phyloP scores from a whole-genome alignment of 495 filamentous ascomycete genomes.

The Talaromyces ruber region DNA sequence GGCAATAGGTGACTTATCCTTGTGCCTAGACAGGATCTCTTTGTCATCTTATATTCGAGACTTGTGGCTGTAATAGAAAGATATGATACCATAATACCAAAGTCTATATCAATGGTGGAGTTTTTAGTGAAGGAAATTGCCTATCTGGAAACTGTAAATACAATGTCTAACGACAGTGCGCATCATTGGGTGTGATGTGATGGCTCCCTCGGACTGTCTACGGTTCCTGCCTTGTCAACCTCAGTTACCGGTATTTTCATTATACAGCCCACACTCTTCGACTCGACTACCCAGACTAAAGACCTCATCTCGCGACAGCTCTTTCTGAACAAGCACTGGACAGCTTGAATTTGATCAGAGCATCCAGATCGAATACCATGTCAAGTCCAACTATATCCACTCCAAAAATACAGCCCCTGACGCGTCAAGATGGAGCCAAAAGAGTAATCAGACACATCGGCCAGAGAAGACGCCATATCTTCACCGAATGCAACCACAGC shows the following conservation, averaged over 20 bases:
- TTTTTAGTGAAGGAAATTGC: background rate
- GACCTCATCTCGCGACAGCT: background rate
- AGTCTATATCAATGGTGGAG: background rate
- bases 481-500: background rate
- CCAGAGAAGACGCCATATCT: background rate
- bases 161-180: background rate
- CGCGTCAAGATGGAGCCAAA: background rate
- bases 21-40: background rate
- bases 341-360: background rate
- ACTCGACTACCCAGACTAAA: background rate
- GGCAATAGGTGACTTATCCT: background rate
- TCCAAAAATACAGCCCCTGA: background rate
- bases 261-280: background rate
- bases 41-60: background rate
- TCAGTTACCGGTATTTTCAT: background rate
- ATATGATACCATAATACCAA: background rate
- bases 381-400: background rate
- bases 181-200: background rate
- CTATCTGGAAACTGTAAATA: background rate
- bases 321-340: background rate
- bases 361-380: background rate
- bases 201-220: background rate
- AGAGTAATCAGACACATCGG: background rate
- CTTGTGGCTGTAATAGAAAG: background rate
- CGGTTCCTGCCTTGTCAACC: background rate